phyloP scores from a whole-genome alignment of 352 stramenopile species.

The Phytophthora macrochlamydospora region DNA sequence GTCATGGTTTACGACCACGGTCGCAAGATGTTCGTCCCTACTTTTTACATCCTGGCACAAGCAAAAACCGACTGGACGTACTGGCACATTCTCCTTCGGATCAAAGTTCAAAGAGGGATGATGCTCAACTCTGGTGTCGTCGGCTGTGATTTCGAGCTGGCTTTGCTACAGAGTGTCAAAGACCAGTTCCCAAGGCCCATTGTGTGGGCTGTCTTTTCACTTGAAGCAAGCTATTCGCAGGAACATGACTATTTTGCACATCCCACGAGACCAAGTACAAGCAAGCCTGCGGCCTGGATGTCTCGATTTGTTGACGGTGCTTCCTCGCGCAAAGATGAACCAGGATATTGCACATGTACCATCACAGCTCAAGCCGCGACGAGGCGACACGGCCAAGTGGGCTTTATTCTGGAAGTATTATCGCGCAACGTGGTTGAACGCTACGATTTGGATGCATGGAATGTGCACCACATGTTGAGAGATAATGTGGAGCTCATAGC shows the following conservation, averaged over 20 bases:
- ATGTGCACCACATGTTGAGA: not conserved
- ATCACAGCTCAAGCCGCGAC: not conserved
- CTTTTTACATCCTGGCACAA: not conserved
- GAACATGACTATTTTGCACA: not conserved
- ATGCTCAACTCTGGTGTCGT: not conserved
- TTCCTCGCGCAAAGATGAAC: not conserved
- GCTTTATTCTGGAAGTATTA: conserved; percentile 11
- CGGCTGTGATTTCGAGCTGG: not conserved
- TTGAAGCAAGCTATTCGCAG: not conserved
- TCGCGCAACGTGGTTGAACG: not conserved
- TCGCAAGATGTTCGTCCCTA: not conserved
- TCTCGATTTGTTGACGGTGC: not conserved
- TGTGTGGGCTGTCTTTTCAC: not conserved
- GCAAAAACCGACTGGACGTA: not conserved
- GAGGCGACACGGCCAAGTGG: conserved; percentile 3
- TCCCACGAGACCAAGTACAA: not conserved
- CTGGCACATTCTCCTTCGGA: not conserved
- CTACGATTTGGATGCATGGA: not conserved
- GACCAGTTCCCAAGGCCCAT: not conserved
- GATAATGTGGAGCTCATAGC: not conserved
- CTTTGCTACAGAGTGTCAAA: not conserved
- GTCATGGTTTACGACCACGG: not conserved
- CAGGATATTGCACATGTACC: not conserved
- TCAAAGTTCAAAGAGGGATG: not conserved
- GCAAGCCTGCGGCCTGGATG: not conserved